phyloP scores from a whole-genome alignment of 495 filamentous ascomycete genomes.

The Podospora appendiculata region DNA sequence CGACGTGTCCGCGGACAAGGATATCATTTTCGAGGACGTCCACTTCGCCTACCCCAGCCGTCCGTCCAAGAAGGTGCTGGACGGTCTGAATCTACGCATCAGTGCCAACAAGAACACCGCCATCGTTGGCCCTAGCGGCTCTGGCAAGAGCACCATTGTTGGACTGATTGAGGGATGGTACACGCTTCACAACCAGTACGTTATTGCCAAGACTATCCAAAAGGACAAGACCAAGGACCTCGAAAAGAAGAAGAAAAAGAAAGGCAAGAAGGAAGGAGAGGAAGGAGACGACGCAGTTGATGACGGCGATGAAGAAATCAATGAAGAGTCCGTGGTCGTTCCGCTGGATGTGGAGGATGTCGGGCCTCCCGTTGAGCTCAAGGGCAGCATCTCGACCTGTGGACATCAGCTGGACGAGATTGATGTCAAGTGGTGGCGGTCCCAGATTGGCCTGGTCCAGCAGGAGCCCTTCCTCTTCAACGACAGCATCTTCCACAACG shows the following conservation, averaged over 20 bases:
- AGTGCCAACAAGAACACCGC: slow-evolving; percentile 78
- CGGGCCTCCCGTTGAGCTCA: slow-evolving; percentile 34
- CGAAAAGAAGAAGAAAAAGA: slow-evolving; percentile 30
- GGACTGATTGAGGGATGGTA: slow-evolving; percentile 92
- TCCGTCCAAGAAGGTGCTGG: slow-evolving; percentile 52
- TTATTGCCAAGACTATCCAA: slow-evolving; percentile 39
- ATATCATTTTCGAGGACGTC: slow-evolving; percentile 54
- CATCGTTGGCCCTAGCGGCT: slow-evolving; percentile 79
- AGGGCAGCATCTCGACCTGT: slow-evolving; percentile 46
- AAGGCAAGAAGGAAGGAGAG: slow-evolving; percentile 13
- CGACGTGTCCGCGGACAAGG: slow-evolving; percentile 38
- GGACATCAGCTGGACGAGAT: slow-evolving; percentile 47
- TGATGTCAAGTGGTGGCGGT: slow-evolving; percentile 58
- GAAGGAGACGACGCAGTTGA: slow-evolving; percentile 13
- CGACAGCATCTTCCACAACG: slow-evolving; percentile 58
- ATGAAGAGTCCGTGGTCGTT: slow-evolving; percentile 19
- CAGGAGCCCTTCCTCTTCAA: slow-evolving; percentile 73
- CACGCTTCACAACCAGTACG: slow-evolving; percentile 50
- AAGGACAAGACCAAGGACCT: slow-evolving; percentile 35
- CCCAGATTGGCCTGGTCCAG: slow-evolving; percentile 61
- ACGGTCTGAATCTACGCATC: slow-evolving; percentile 48
- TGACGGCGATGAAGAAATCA: slow-evolving; percentile 13
- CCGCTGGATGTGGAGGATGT: slow-evolving; percentile 19
- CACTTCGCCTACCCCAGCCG: slow-evolving; percentile 64
- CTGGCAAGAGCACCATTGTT: slow-evolving; percentile 87